phyloP scores from a whole-genome alignment of 768 basidiomycete species.

The Leccinum olivaceopallidum region DNA sequence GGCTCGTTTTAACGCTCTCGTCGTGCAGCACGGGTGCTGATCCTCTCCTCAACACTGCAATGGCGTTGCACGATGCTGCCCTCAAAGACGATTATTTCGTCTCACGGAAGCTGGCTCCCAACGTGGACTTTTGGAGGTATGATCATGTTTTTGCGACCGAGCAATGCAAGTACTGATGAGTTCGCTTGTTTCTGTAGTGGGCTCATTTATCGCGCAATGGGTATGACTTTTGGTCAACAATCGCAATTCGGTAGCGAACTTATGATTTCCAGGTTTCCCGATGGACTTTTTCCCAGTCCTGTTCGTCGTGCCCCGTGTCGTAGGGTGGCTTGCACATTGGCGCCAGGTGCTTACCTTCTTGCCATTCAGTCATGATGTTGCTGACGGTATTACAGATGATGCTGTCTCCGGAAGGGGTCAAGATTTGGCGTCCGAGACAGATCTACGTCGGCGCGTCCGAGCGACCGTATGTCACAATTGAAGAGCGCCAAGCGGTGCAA shows the following conservation, averaged over 20 bases:
- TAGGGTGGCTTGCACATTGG: conserved; percentile 95
- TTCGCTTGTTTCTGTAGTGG: conserved; percentile 47
- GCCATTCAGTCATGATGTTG: neutral
- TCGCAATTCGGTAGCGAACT: neutral
- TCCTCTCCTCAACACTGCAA: conserved; percentile 83
- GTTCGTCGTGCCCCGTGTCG: conserved; percentile 89
- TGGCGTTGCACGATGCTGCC: conserved; percentile 84
- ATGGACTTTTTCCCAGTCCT: conserved; percentile 93
- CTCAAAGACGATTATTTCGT: conserved; percentile 92
- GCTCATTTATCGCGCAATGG: conserved; percentile 91
- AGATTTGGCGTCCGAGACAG: conserved; percentile 91
- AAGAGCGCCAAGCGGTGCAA: conserved; percentile 54
- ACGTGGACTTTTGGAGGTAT: conserved; percentile 85
- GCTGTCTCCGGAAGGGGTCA: conserved; percentile 85
- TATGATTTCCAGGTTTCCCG: conserved; percentile 66
- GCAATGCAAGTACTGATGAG: neutral
- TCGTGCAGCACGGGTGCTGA: conserved; percentile 74
- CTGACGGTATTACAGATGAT: conserved; percentile 65
- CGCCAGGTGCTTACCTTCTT: conserved; percentile 54
- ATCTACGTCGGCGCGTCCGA: conserved; percentile 77
- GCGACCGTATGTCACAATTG: conserved; percentile 72
- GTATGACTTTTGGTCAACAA: conserved; percentile 38
- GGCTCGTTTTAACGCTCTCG: neutral
- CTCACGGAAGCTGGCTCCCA: conserved; percentile 78
- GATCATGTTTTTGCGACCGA: neutral